These are phyloP conservation scores for Trichocladium antarcticum DNA, from an alignment of 495 filamentous ascomycete species.

Conservation along the genomic window DNA sequence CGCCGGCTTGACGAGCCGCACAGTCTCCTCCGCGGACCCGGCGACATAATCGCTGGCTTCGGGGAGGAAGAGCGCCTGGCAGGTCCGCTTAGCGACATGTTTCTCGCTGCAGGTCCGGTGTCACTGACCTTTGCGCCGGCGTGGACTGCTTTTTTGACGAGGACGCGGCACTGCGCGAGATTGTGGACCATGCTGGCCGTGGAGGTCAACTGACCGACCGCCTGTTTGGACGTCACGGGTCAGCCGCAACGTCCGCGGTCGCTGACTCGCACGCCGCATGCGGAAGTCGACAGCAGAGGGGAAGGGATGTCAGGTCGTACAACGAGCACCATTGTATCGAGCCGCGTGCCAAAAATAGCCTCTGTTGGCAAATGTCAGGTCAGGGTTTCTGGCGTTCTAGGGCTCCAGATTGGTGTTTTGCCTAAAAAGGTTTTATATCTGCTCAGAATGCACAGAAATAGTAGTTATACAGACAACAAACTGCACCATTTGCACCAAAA, in stretches of 20 bases:
- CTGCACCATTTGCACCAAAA: too few species aligned
- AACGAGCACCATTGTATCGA: too few species aligned
- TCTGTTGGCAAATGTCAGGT: too few species aligned
- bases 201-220: constrained; percentile 79
- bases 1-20: constrained; percentile 52
- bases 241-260: not conserved
- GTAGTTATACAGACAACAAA: too few species aligned
- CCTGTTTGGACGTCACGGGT: constrained; percentile 35
- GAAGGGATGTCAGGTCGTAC: too few species aligned
- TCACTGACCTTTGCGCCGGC: constrained; percentile 61
- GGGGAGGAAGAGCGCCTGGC: constrained; percentile 75
- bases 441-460: too few species aligned
- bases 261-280: too few species aligned
- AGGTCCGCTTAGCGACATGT: not conserved
- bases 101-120: constrained; percentile 2
- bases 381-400: too few species aligned
- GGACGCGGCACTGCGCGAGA: constrained; percentile 56
- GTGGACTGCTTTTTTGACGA: constrained; percentile 60
- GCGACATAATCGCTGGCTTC: constrained; percentile 88
- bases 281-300: too few species aligned
- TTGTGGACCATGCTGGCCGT: constrained; percentile 71
- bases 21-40: constrained; percentile 49
- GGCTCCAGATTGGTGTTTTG: too few species aligned
- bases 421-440: too few species aligned
- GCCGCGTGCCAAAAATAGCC: too few species aligned